Base-by-base conservation (phyloP, 371 early-diverging fungal species). In the Thermomucor indicae-seudaticae region DNA sequence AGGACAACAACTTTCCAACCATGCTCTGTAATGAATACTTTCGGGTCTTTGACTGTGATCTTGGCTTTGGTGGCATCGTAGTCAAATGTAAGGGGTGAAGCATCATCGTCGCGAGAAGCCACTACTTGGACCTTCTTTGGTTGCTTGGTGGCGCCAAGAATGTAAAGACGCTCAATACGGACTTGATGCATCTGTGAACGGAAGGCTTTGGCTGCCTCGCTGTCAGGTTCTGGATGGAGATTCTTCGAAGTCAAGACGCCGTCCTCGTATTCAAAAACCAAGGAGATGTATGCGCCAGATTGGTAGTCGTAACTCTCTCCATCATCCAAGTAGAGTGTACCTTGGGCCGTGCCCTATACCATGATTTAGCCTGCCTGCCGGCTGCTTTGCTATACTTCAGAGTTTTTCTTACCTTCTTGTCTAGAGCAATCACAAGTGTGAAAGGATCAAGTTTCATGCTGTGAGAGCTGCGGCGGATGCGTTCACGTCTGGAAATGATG, bases 401-500 rank as follows among this genome's bases (percentile, higher is more conserved):
- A 8, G 11, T 30, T 19, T 41, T 27, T 12, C 49, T 51, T 65
- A 64, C 71, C 43, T 75, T 52, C 29, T 61, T 62, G 53, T 88
- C 82, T 39, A 93, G 58, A 2, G 91, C 92, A 38, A 98, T 72
- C 39, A 92, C 64, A 19, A 98, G 69, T 4, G 97, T 97, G 60
- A 91, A 89, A 0, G 98, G 97, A 64, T 98, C 98, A 30, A 72
- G 65, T 29, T 70, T 67, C 90, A 90, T 90, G 6, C 89, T 76
- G 17, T 76, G 53, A 1, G 95, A 89, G 22, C 92, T 85, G 23
- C 95, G 84, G 43, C 98, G 88, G 12, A 82, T 67, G 45, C 97
- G 86, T 60, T 94, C 91, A 27, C 94, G 83, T 10, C 86, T 80
- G 17, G 95, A 85, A 10, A 97, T 55, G 47, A 97, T 94, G 19